A percentile compares a stretch with the other conserved stretches of the same genome.
These are phyloP conservation scores for Malus hybrid DNA, from an alignment of 331 rosid genomes.

Conservation along the genomic window DNA sequence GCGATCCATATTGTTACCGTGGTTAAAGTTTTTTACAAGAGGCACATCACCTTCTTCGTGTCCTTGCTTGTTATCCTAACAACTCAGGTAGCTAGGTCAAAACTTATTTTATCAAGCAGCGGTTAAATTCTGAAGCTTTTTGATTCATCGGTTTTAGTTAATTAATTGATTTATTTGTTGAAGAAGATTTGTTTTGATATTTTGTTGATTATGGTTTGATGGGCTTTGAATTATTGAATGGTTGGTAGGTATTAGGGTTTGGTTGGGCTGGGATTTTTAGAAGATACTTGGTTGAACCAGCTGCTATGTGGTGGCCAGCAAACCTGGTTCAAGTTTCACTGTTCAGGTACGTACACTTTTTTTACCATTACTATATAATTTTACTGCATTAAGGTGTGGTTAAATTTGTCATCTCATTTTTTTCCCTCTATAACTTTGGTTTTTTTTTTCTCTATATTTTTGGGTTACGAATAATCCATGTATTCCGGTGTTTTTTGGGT, in stretches of 20 bases:
- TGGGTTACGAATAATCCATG: neutral
- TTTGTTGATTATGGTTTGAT: neutral
- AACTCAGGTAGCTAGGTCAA: slow-evolving; percentile 46
- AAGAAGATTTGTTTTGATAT: neutral
- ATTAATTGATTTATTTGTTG: neutral
- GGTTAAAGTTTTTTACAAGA: slow-evolving; percentile 51
- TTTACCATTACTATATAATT: neutral
- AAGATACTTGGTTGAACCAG: slow-evolving; percentile 85
- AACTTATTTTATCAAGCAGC: too few species aligned
- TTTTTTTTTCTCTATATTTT: neutral
- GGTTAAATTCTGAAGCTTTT: too few species aligned
- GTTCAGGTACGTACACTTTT: slow-evolving; percentile 45
- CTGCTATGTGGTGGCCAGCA: slow-evolving; percentile 99
- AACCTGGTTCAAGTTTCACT: slow-evolving; percentile 92
- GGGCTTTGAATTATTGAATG: slow-evolving; percentile 17
- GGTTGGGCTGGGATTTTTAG: slow-evolving; percentile 98
- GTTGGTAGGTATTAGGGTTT: slow-evolving; percentile 72
- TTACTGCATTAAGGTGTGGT: neutral
- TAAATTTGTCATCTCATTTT: neutral
- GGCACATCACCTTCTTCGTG: slow-evolving; percentile 54
- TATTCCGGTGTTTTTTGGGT: neutral
- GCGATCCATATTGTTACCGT: slow-evolving; percentile 79
- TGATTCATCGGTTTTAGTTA: neutral
- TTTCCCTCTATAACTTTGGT: neutral
- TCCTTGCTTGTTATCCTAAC: slow-evolving; percentile 64